Evolutionary conservation across 2,329 filamentous ascomycete species (phyloP), one percentile per base, ranked within the genome.

Genomic region (Hymenoscyphus scutula): DNA sequence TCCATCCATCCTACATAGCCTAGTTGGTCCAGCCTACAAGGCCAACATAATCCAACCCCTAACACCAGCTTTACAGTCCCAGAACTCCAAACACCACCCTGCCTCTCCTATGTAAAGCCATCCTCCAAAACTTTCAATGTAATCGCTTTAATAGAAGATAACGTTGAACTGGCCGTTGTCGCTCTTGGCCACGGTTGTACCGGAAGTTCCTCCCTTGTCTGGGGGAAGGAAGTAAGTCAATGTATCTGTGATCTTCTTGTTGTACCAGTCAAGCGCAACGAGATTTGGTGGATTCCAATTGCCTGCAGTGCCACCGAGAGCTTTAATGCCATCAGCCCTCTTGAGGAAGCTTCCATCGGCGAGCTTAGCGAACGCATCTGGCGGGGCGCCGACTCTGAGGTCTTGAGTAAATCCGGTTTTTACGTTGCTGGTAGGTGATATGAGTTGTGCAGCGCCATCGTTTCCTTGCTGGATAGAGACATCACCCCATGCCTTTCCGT

Each of bases 361-460:
- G 59, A 74, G 74, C 67, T 73, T 75, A 45, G 65, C 62, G 19
- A 73, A 62, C 4, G 76, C 76, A 0, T 70, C 74, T 5, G 51
- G 62, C 70, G 11, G 75, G 13, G 76, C 76, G n/a, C 67, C 71
- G 13, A 70, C 71, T 19, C 75, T 58, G 51, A 77, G 71, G 61
- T 75, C 74, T 55, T 74, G 61, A 1, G 61, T 62, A 53, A 76
- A 76, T 57, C 74, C 74, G 8, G 65, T 68, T 11, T 67, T 60
- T 19, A 32, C 51, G 17, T 72, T 71, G 23, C 69, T 74, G 64
- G 77, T 76, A 1, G 76, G 77, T 15, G 74, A 72, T 17, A 70
- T 69, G 34, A 78, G 75, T 2, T 71, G 75, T 5, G 75, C 76
- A 1, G 76, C 74, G 11, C 76, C 75, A 62, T 78, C 76, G 58